phyloP scores from a whole-genome alignment of 345 rosid species.

The Ceriops tagal region DNA sequence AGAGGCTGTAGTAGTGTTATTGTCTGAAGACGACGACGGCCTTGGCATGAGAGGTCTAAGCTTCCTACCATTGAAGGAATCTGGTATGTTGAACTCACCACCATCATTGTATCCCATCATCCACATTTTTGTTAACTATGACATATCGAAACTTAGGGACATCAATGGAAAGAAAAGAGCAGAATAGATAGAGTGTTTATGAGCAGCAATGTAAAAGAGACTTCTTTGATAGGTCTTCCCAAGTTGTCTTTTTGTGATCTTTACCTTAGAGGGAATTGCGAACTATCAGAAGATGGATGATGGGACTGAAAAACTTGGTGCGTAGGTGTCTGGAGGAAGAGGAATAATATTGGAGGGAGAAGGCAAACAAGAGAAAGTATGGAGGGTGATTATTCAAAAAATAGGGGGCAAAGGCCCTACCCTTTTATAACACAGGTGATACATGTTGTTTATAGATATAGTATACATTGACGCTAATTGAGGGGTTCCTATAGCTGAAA shows the following conservation, averaged over 20 bases:
- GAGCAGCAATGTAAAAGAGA: not conserved
- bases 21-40: conserved; percentile 40
- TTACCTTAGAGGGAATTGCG: conserved; percentile 14
- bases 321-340: conserved; percentile 14
- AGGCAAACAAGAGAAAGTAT: conserved; percentile 18
- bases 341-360: conserved; percentile 6
- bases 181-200: not conserved
- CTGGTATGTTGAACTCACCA: conserved; percentile 56
- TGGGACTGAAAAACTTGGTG: conserved; percentile 5
- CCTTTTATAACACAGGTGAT: conserved; percentile 15
- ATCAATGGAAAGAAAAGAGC: not conserved
- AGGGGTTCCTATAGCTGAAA: conserved; percentile 10
- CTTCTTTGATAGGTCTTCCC: not conserved
- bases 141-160: not conserved
- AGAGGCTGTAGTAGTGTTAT: conserved; percentile 14
- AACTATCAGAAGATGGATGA: not conserved
- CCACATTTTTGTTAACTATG: conserved; percentile 53
- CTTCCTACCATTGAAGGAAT: conserved; percentile 57
- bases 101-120: conserved; percentile 84
- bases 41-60: conserved; percentile 84
- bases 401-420: not conserved
- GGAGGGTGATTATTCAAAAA: conserved; percentile 4
- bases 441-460: conserved; percentile 23
- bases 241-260: not conserved
- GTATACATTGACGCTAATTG: conserved; percentile 4